Evolutionary conservation across 2,329 filamentous ascomycete genomes (phyloP).

Genomic region (Aspergillus texensis): DNA sequence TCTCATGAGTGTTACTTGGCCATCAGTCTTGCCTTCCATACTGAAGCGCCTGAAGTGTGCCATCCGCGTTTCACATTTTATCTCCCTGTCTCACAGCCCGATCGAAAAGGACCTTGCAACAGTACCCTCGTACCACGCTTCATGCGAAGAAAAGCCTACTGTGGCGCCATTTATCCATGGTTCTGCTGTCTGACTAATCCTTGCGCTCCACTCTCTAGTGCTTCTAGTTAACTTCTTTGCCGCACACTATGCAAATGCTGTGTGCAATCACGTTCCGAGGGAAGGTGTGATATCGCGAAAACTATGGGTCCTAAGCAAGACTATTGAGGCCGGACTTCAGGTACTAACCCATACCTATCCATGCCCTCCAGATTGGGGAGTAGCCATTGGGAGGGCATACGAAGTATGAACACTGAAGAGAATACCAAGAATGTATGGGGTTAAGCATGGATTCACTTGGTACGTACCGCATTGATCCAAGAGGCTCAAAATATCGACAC

Average conservation of each 20-base stretch:
- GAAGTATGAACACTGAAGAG: not conserved
- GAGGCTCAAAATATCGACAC: not conserved
- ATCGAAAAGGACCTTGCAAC: not conserved
- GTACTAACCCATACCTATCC: not conserved
- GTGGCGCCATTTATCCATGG: constrained; percentile 20
- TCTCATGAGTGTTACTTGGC: not conserved
- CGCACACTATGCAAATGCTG: constrained; percentile 16
- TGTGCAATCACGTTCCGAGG: not conserved
- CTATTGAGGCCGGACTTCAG: constrained; percentile 1
- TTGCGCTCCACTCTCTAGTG: constrained; percentile 29
- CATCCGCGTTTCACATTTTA: not conserved
- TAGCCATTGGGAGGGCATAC: not conserved
- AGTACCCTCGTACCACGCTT: not conserved
- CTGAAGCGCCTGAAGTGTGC: not conserved
- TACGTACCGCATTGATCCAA: not conserved
- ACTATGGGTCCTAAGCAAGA: not conserved
- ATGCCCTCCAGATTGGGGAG: not conserved
- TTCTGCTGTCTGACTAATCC: constrained; percentile 12
- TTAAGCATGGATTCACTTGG: not conserved
- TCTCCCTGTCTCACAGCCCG: not conserved
- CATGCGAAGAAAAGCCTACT: not conserved
- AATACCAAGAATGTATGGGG: not conserved
- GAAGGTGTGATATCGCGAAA: not conserved
- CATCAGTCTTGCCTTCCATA: not conserved
- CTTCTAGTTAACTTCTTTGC: constrained; percentile 28